Base-by-base conservation (phyloP, 257 asterid genomes). In the Galeopsis tetrahit region DNA sequence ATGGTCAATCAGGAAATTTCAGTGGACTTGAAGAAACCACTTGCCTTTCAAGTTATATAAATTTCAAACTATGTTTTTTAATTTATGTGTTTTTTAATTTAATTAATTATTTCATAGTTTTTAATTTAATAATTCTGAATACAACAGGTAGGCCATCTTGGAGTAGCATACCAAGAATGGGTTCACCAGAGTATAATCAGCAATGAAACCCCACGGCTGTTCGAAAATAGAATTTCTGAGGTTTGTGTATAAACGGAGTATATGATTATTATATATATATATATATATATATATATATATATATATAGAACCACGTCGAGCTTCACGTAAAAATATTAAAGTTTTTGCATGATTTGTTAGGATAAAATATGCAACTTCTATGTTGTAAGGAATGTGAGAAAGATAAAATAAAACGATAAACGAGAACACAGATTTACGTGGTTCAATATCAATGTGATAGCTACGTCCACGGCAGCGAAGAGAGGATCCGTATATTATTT, bases 111-210 rank as follows among this genome's bases (percentile, higher is more conserved):
- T 17, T 5, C 6, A 17, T 53, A 6, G 34, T 10, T 53, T 53
- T 17, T n/a, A 3, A 51, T 9, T 51, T 21, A 21, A 21, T 21
- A 21, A 21, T 14, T 51, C 2, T 14, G 31, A 9, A n/a, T 4
- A 46, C 67, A 5, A 49, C 68, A 89, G 95, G 96, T 87, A 56
- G 96, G 96, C 84, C 82, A 85, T 84, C 97, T 89, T 83, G 96
- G 96, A 69, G 92, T 87, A 74, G 82, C 79, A 72, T 90, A 90
- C 51, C 84, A 88, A 6, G 86, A 87, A 77, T 88, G 93, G 91
- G 89, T 88, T 75, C 96, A 90, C 76, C 85, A 81, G 56, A 88
- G 93, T 62, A 83, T 85, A 46, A 48, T 82, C 70, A 79, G 79
- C 83, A 86, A 84, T 48, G 88, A 81, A 79, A 79, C 85, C 63